Percentiles rank a stretch among this genome's conserved stretches.
Evolutionary conservation across 176 grass and related monocot genomes (phyloP).

Genomic region (Rhynchospora breviuscula): DNA sequence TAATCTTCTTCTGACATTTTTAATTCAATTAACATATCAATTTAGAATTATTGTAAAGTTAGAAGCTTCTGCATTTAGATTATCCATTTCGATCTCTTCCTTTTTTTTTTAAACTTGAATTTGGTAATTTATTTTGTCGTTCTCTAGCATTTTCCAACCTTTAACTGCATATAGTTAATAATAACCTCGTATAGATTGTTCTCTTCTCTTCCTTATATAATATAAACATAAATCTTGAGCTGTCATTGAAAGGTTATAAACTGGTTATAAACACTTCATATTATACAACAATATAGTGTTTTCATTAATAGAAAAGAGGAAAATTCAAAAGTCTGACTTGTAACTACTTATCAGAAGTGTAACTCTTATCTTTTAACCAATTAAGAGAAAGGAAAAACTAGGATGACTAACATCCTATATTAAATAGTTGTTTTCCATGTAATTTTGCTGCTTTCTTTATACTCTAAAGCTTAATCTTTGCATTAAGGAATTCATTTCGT

Average conservation of each 20-base stretch:
- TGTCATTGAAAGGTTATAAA: background rate
- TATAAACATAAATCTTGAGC: background rate
- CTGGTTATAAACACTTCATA: background rate
- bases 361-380: background rate
- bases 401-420: background rate
- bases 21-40: background rate
- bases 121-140: background rate
- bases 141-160: background rate
- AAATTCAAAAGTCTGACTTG: background rate
- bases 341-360: background rate
- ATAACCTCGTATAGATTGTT: too few relatives aligned
- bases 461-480: background rate
- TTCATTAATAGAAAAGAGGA: background rate
- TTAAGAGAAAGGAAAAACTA: background rate
- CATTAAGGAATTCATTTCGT: background rate
- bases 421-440: background rate
- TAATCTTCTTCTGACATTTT: background rate
- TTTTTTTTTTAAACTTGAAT: background rate
- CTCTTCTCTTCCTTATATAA: too few relatives aligned
- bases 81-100: background rate
- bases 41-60: background rate
- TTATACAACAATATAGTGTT: background rate
- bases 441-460: background rate
- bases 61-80: background rate
- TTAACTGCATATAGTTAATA: background rate